These are phyloP conservation scores for Lizonia empirigonia DNA, from an alignment of 2,329 filamentous ascomycete species.

Conservation along the genomic window DNA sequence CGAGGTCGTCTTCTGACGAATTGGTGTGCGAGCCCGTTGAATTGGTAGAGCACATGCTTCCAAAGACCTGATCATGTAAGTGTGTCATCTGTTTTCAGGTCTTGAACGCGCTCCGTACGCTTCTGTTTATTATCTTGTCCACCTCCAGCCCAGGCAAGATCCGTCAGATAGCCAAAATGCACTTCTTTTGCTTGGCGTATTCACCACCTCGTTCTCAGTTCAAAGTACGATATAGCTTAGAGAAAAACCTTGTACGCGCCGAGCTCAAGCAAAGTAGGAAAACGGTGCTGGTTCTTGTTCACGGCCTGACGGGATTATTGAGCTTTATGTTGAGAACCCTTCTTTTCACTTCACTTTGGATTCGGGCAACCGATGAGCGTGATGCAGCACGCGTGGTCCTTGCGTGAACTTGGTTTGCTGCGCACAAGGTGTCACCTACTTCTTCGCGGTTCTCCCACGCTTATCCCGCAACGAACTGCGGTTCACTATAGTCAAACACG, in stretches of 20 bases:
- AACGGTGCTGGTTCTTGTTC: too few species aligned
- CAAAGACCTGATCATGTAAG: not conserved
- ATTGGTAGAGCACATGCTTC: not conserved
- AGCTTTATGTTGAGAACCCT: not conserved
- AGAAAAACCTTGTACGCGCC: too few species aligned
- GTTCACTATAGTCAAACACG: not conserved
- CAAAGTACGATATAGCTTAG: too few species aligned
- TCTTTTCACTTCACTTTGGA: constrained; percentile 2
- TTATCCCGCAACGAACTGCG: not conserved
- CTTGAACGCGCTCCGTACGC: too few species aligned
- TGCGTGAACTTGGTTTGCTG: not conserved
- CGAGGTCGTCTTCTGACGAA: not conserved
- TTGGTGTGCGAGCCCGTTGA: not conserved
- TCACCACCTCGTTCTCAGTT: too few species aligned
- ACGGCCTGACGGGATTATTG: not conserved
- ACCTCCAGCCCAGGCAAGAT: too few species aligned
- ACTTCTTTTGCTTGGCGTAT: too few species aligned
- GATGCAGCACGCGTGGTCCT: not conserved
- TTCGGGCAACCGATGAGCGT: not conserved
- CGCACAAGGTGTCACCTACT: not conserved
- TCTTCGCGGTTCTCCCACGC: not conserved
- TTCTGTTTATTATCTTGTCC: too few species aligned
- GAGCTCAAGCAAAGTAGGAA: too few species aligned
- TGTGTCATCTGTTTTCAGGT: too few species aligned
- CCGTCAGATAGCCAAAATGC: too few species aligned